Percentiles rank a stretch among this genome's conserved stretches.
These are phyloP conservation scores for Limnanthes douglasii DNA, from an alignment of 345 rosid species.

Conservation along the genomic window DNA sequence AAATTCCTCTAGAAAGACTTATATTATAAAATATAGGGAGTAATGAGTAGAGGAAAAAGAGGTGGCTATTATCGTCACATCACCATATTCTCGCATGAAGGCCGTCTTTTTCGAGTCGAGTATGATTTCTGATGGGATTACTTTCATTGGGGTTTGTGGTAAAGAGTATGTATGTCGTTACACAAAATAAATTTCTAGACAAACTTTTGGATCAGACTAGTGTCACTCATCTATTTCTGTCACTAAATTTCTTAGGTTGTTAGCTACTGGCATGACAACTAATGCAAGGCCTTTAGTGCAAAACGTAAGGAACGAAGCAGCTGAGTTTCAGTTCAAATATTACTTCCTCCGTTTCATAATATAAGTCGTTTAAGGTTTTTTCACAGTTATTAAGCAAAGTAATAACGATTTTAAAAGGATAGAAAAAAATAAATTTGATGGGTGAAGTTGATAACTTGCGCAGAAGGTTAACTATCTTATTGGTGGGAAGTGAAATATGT, in stretches of 20 bases:
- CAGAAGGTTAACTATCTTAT: too few relatives aligned
- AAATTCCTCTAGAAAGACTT: too few relatives aligned
- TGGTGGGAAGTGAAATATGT: too few relatives aligned
- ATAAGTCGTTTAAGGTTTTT: too few relatives aligned
- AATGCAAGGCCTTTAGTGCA: conserved; percentile 50
- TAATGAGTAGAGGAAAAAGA: conserved; percentile 64
- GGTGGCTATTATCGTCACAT: conserved; percentile 64
- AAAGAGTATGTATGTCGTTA: conserved; percentile 52
- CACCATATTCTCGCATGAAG: conserved; percentile 59
- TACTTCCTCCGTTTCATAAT: too few relatives aligned
- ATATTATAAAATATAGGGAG: too few relatives aligned
- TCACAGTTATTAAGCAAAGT: too few relatives aligned
- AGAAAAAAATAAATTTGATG: too few relatives aligned
- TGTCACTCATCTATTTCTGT: conserved; percentile 47
- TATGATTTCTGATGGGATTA: conserved; percentile 18
- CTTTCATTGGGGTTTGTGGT: conserved; percentile 54
- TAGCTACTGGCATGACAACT: conserved; percentile 48
- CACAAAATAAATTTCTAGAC: conserved; percentile 59
- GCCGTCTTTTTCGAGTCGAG: conserved; percentile 71
- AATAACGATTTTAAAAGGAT: too few relatives aligned
- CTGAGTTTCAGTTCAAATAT: conserved; percentile 49
- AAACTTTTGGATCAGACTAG: conserved; percentile 62
- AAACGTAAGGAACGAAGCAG: conserved; percentile 63
- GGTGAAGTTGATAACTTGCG: too few relatives aligned
- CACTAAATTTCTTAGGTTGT: conserved; percentile 40